phyloP scores from a whole-genome alignment of 2,329 filamentous ascomycete species.

The Graphiopsis chlorocephala region DNA sequence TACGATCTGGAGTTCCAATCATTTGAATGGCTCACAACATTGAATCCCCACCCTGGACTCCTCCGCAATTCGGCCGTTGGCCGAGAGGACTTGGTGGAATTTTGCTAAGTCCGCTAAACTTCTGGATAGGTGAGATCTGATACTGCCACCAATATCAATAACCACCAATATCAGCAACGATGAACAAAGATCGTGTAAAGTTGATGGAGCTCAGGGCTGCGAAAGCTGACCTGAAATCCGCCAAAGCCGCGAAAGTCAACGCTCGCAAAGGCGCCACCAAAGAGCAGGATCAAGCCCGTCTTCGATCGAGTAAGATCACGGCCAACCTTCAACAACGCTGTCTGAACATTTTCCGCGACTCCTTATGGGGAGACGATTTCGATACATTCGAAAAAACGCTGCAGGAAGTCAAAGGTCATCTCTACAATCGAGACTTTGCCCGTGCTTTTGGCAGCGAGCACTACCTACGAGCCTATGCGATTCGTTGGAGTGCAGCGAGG shows the following conservation, averaged over 20 bases:
- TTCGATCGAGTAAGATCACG: constrained; percentile 8
- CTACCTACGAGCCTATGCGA: constrained; percentile 77
- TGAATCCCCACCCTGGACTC: neutral
- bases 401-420: constrained; percentile 50
- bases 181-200: constrained; percentile 10
- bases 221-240: constrained; percentile 2
- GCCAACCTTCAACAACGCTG: constrained; percentile 6
- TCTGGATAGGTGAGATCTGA: neutral
- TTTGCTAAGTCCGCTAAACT: constrained; percentile 3
- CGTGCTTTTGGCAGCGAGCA: constrained; percentile 73
- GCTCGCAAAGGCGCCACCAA: constrained; percentile 5
- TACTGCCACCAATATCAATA: neutral
- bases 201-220: neutral
- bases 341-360: constrained; percentile 12
- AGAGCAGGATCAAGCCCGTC: neutral
- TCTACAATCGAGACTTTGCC: constrained; percentile 83
- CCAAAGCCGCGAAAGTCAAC: constrained; percentile 2
- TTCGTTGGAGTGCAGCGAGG: constrained; percentile 84
- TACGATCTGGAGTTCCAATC: neutral
- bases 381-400: neutral
- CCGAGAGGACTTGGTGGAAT: neutral
- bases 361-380: neutral
- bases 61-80: constrained; percentile 2
- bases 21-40: neutral
- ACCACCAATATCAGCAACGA: neutral